Evolutionary conservation across 352 stramenopile genomes (phyloP).

Genomic region (Phytopythium ostracodes): DNA sequence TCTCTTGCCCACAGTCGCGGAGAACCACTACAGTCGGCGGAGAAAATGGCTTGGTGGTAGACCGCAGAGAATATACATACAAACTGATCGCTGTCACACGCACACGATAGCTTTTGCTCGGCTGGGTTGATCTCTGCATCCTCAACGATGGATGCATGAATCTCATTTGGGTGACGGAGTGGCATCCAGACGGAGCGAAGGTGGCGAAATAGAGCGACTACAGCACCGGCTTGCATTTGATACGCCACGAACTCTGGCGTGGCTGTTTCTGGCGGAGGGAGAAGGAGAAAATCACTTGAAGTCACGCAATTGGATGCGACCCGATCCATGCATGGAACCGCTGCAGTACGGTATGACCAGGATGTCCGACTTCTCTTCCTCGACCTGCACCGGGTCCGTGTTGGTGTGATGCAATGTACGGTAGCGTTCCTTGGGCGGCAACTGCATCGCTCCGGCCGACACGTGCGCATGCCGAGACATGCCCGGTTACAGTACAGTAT

Average conservation of each 20-base stretch:
- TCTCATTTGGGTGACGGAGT: neutral
- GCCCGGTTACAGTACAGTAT: no score
- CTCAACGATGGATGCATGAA: no score
- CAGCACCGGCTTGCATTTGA: neutral
- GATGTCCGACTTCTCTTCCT: no score
- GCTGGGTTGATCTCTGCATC: neutral
- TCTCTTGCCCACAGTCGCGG: neutral
- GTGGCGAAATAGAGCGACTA: neutral
- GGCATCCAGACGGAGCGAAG: neutral
- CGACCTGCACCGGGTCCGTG: no score
- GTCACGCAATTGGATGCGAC: constrained; percentile 1
- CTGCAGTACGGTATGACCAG: neutral
- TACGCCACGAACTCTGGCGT: neutral
- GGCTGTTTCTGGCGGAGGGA: neutral
- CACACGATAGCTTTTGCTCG: neutral
- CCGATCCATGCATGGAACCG: neutral
- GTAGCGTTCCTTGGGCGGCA: no score
- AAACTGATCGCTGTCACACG: no score
- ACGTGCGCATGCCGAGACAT: no score
- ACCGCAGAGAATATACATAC: constrained; percentile 2
- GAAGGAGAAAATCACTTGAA: neutral
- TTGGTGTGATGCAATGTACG: no score
- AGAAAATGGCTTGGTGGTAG: neutral
- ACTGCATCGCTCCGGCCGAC: no score
- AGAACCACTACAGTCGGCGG: neutral